Base-by-base conservation (phyloP, 78 protist genomes). In the Dictyostelium brefeldianum region DNA sequence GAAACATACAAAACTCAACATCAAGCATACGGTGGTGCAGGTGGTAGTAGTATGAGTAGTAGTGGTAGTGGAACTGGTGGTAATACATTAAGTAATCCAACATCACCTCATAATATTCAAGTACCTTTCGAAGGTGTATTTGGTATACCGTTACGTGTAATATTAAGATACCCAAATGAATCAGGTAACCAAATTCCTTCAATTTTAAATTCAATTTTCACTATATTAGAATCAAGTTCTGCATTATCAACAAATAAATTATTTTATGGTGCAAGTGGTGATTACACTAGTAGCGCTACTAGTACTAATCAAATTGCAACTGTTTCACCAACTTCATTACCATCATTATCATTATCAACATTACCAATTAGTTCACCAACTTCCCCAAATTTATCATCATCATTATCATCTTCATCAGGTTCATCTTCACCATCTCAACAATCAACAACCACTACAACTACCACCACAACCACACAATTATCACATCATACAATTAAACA, bases 111-210 rank as follows among this genome's bases (percentile, higher is more conserved):
- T 25, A 62, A 36, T 62, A 17, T 62, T 25, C 22, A 25, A 18
- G 77, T 48, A 43, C 92, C 92, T 46, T 85, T 85, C n/a, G 92
- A 85, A 47, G 92, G 92, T 47, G 62, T 85, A 56, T 85, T 85
- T 51, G 92, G 92, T 47, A 85, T 85, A n/a, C 92, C 92, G 18
- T 46, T 74, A 17, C 48, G 92, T 47, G 92, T 85, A 25, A 85
- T 85, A 27, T 41, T 85, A 48, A n/a, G 92, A 43, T 85, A 85
- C 29, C 75, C 78, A 47, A 59, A 41, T 17, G 92, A 85, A 47
- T 11, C 57, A 18, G 92, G 92, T 10, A 85, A 85, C 18, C 83
- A 71, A 48, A 74, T 85, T 22, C 92, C 92, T 25, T 85, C 92
- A 8, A 85, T 85, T 29, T 48, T 85, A 46, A 74, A 75, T 59